phyloP scores from a whole-genome alignment of 2,329 filamentous ascomycete genomes.

The Cryphonectria radicalis region DNA sequence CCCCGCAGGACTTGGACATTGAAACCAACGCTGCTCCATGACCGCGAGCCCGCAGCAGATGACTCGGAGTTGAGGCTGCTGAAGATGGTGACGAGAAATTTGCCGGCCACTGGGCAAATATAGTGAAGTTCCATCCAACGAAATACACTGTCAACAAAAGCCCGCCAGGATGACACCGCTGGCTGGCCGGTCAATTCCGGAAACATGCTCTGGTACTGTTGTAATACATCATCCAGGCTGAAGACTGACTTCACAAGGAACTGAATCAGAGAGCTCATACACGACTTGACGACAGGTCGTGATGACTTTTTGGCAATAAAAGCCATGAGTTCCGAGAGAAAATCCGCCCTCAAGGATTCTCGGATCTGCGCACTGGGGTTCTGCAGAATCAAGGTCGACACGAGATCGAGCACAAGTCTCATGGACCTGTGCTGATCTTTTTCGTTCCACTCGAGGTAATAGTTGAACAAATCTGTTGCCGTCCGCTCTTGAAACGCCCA shows the following conservation, averaged over 20 bases:
- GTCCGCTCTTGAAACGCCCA: constrained; percentile 59
- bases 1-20: constrained; percentile 55
- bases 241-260: constrained; percentile 66
- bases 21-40: constrained; percentile 35
- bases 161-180: constrained; percentile 37
- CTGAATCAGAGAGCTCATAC: constrained; percentile 68
- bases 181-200: constrained; percentile 33
- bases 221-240: constrained; percentile 49
- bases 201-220: constrained; percentile 45
- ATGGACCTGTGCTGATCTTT: constrained; percentile 67
- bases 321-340: constrained; percentile 58
- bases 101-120: constrained; percentile 63
- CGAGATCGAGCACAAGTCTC: constrained; percentile 63
- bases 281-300: constrained; percentile 69
- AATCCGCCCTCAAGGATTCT: constrained; percentile 45
- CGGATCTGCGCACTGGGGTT: constrained; percentile 51
- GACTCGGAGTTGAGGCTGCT: constrained; percentile 45
- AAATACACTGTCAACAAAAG: constrained; percentile 41
- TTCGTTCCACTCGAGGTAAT: constrained; percentile 70
- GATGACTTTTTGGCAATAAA: constrained; percentile 64
- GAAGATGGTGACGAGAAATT: constrained; percentile 63
- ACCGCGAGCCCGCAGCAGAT: constrained; percentile 29
- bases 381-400: constrained; percentile 54
- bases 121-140: constrained; percentile 60
- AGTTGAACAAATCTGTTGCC: constrained; percentile 58